Evolutionary conservation across 1,284 basidiomycete genomes (phyloP).

Genomic region (Irpex lacteus): DNA sequence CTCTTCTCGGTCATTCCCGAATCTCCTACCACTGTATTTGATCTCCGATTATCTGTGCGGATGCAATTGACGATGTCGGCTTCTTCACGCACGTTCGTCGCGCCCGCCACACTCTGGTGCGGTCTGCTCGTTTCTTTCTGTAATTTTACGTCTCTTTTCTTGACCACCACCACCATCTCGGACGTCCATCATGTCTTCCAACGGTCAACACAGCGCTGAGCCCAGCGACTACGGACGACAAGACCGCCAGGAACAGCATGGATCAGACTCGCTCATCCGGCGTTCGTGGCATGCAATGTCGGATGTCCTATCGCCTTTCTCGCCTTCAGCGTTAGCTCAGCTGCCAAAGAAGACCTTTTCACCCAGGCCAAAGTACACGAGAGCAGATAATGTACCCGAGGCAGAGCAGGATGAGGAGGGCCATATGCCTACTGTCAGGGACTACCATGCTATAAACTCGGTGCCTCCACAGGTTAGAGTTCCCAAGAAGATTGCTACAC

Average conservation of each 20-base stretch:
- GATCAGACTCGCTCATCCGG: conserved; percentile 27
- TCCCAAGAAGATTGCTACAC: conserved; percentile 87
- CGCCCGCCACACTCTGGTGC: neutral
- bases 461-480: conserved; percentile 61
- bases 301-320: conserved; percentile 67
- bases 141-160: conserved; percentile 15
- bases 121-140: neutral
- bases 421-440: conserved; percentile 56
- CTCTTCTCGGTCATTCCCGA: neutral
- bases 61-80: neutral
- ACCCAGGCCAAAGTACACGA: conserved; percentile 56
- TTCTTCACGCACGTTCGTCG: conserved; percentile 4
- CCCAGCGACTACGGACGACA: conserved; percentile 13
- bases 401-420: conserved; percentile 48
- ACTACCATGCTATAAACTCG: conserved; percentile 69
- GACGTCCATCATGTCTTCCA: conserved; percentile 18
- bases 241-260: conserved; percentile 13
- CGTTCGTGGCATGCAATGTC: conserved; percentile 58
- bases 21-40: neutral
- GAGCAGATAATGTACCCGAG: conserved; percentile 69
- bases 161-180: conserved; percentile 6
- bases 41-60: neutral
- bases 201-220: conserved; percentile 10
- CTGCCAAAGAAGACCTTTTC: conserved; percentile 53
- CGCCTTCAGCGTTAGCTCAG: conserved; percentile 60